Base-by-base conservation (phyloP, 148 eudicot species). In the Amaranthus cruentus region DNA sequence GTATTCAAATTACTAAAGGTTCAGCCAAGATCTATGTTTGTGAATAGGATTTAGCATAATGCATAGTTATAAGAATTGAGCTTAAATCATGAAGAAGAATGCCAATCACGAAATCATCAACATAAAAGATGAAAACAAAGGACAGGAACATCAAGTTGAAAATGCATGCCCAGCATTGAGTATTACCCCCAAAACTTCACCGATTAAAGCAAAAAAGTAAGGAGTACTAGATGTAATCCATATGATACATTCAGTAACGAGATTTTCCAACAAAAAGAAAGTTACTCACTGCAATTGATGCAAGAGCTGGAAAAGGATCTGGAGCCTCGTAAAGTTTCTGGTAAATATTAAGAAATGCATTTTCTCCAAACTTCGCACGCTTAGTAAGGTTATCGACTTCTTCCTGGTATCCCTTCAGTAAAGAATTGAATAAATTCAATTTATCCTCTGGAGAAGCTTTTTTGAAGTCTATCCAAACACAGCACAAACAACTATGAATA, bases 241-340 rank as follows among this genome's bases (percentile, higher is more conserved):
- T 55, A 62, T 50, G 12, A 21, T 50, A 67, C 21, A 71, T 59
- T 47, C 11, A 66, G 51, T 51, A 11, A 51, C 66, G 44, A 9
- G 59, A 47, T n/a, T 21, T 53, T 44, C 43, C 47, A 42, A 66
- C 21, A 9, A 7, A 6, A 9, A 75, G 50, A 73, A 6, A 48
- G 54, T 68, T 66, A 88, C 97, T 90, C 80, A 95, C 98, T 65
- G 91, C 85, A 72, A 91, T 78, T 11, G 98, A 95, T 76, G 90
- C 87, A 79, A 95, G 90, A 81, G 89, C 87, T 7, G 93, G 93
- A 75, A 86, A 95, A 78, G 98, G 98, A 83, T 95, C 98, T 18
- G 97, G 98, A 81, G 98, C 98, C 86, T 95, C 98, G 43, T 95
- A 95, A 66, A 95, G 96, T 75, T 95, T 95, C 83, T 95, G 98